phyloP scores from a whole-genome alignment of 164 flowering plant species.

The Vitis rupestris region DNA sequence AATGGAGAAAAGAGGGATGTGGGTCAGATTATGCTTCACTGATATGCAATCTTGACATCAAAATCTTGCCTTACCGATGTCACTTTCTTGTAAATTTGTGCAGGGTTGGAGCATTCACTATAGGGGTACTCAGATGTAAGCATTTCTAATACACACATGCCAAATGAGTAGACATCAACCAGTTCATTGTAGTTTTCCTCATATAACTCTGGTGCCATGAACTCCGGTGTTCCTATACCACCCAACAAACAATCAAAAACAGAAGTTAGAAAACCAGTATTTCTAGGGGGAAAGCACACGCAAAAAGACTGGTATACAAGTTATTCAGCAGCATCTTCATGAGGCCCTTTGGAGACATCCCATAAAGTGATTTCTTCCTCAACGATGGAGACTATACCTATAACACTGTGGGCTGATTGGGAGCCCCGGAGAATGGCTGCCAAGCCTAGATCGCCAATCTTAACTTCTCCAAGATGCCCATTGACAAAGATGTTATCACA shows the following conservation, averaged over 20 bases:
- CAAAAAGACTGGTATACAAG: no score
- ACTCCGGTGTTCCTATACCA: constrained; percentile 44
- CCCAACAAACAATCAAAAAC: no score
- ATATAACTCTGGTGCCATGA: constrained; percentile 53
- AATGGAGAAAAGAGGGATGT: constrained; percentile 1
- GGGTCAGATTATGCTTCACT: neutral
- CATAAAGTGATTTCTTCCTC: neutral
- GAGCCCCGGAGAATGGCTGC: constrained; percentile 40
- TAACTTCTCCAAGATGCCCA: constrained; percentile 55
- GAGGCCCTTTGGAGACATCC: no score
- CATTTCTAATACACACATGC: constrained; percentile 59
- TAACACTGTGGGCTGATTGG: constrained; percentile 39
- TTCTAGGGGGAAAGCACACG: no score
- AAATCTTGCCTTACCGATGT: constrained; percentile 33
- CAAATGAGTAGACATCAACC: constrained; percentile 53
- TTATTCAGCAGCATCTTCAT: no score
- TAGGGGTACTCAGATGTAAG: constrained; percentile 51
- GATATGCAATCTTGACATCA: neutral
- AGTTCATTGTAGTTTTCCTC: constrained; percentile 50
- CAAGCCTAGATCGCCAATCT: constrained; percentile 53
- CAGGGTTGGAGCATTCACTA: constrained; percentile 45
- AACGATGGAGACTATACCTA: constrained; percentile 21
- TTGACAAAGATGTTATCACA: constrained; percentile 54
- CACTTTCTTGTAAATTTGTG: constrained; percentile 56
- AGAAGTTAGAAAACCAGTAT: no score